These are phyloP conservation scores for Geotrichum australiense DNA, from an alignment of 1,139 yeast genomes.

Conservation along the genomic window DNA sequence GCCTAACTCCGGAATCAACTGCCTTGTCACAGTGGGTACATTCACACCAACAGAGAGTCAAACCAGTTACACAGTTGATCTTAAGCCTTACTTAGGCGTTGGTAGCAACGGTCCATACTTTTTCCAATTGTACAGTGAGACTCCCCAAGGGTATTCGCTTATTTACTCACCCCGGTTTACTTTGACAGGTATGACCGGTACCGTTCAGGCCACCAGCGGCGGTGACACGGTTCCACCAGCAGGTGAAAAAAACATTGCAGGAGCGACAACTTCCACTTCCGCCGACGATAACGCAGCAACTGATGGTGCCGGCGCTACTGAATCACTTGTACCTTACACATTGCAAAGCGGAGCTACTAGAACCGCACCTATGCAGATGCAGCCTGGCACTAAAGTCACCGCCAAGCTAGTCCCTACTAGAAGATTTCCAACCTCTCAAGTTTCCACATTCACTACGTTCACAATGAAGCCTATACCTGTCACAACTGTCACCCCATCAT, in stretches of 20 bases:
- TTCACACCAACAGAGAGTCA: conserved; percentile 24
- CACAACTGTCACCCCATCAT: conserved; percentile 75
- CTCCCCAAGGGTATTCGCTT: conserved; percentile 41
- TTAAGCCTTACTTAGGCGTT: conserved; percentile 20
- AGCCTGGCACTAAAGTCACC: conserved; percentile 71
- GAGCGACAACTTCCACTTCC: conserved; percentile 41
- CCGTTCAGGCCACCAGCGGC: conserved; percentile 37
- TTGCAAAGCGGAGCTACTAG: conserved; percentile 66
- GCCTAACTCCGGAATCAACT: conserved; percentile 42
- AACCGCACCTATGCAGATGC: conserved; percentile 87
- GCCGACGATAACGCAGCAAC: conserved; percentile 31
- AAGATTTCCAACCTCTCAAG: conserved; percentile 52
- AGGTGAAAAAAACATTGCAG: conserved; percentile 18
- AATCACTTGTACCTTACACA: conserved; percentile 50
- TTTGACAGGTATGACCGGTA: conserved; percentile 66
- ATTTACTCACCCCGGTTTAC: conserved; percentile 65
- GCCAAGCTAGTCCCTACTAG: conserved; percentile 21
- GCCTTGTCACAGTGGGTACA: conserved; percentile 37
- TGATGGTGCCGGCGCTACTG: conserved; percentile 34
- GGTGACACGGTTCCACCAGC: conserved; percentile 41
- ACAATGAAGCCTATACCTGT: conserved; percentile 33
- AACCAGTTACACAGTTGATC: conserved; percentile 2
- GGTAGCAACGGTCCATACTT: conserved; percentile 62
- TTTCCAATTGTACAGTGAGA: conserved; percentile 52
- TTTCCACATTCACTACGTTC: conserved; percentile 47